Conservation (phyloP, 352 stramenopile species). For the Phytophthora syringae region DNA sequence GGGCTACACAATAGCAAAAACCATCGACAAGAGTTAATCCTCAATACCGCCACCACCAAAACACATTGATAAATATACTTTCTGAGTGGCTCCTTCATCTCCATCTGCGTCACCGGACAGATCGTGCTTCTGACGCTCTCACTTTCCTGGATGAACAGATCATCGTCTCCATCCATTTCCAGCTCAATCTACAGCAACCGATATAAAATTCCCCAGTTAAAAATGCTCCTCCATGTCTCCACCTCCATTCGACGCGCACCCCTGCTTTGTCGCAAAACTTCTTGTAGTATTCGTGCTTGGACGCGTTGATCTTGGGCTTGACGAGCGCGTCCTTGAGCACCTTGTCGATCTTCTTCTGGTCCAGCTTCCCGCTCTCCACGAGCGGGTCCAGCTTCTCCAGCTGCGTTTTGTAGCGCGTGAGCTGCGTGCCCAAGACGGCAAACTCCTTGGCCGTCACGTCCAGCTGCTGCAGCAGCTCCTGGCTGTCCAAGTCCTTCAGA, state of each 20-base stretch:
- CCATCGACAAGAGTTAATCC: neutral
- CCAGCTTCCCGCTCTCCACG: slow-evolving; percentile 57
- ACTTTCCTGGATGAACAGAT: slow-evolving; percentile 84
- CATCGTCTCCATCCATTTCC: slow-evolving; percentile 69
- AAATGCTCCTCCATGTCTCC: neutral
- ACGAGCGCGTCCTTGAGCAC: slow-evolving; percentile 58
- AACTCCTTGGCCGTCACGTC: slow-evolving; percentile 80
- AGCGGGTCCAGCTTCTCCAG: slow-evolving; percentile 66
- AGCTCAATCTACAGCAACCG: slow-evolving; percentile 65
- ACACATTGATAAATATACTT: slow-evolving; percentile 65
- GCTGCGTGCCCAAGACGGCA: slow-evolving; percentile 64
- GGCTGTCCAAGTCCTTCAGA: slow-evolving; percentile 68
- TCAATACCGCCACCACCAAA: neutral
- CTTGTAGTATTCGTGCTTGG: slow-evolving; percentile 80
- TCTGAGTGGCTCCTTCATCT: slow-evolving; percentile 77
- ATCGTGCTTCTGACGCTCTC: slow-evolving; percentile 77
- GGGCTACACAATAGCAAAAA: slow-evolving; percentile 48
- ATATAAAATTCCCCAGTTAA: neutral
- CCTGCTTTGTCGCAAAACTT: slow-evolving; percentile 79
- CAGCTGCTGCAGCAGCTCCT: slow-evolving; percentile 57
- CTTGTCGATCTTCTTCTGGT: slow-evolving; percentile 65
- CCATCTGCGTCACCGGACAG: slow-evolving; percentile 83
- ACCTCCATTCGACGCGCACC: slow-evolving; percentile 35
- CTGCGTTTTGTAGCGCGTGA: slow-evolving; percentile 72
- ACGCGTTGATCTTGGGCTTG: slow-evolving; percentile 63